Percentiles rank a stretch among this genome's conserved stretches.
phyloP scores from a whole-genome alignment of 1,284 basidiomycete genomes.

The Leccinum proliferum region DNA sequence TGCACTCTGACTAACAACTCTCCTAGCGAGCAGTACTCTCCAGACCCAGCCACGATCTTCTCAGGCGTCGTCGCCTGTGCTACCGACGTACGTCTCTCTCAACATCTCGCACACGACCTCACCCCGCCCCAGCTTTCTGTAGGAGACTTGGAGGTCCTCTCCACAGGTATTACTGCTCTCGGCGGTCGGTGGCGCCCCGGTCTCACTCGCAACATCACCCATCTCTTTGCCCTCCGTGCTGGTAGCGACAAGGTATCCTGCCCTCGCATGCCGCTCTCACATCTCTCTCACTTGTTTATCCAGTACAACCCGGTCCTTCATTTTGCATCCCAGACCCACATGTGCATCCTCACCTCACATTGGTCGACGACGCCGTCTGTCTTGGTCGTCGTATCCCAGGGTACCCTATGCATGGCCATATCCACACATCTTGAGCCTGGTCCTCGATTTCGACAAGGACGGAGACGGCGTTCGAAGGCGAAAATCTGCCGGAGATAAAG shows the following conservation, averaged over 20 bases:
- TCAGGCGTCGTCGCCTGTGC: slow-evolving; percentile 74
- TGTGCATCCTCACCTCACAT: slow-evolving; percentile 34
- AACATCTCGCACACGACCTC: neutral
- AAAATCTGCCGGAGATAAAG: slow-evolving; percentile 9
- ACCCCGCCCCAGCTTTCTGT: too few species aligned
- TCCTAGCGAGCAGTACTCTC: slow-evolving; percentile 51
- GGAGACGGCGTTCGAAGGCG: slow-evolving; percentile 15
- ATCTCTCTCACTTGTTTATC: neutral
- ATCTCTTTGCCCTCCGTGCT: slow-evolving; percentile 62
- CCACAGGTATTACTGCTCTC: slow-evolving; percentile 66
- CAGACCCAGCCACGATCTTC: slow-evolving; percentile 74
- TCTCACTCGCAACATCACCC: slow-evolving; percentile 80
- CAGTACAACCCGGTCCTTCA: slow-evolving; percentile 58
- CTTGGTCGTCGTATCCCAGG: slow-evolving; percentile 56
- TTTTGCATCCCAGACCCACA: slow-evolving; percentile 38
- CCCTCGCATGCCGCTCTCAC: neutral
- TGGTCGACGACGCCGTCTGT: slow-evolving; percentile 78
- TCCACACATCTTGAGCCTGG: slow-evolving; percentile 40
- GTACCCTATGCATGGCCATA: slow-evolving; percentile 72
- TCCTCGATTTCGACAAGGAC: slow-evolving; percentile 16
- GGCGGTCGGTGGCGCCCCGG: slow-evolving; percentile 78
- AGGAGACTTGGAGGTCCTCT: slow-evolving; percentile 32
- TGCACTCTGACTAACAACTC: neutral
- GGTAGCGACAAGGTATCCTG: slow-evolving; percentile 40
- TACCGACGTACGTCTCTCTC: slow-evolving; percentile 42